Evolutionary conservation across 139 green algal genomes (phyloP).

Genomic region (Closterium sp.): DNA sequence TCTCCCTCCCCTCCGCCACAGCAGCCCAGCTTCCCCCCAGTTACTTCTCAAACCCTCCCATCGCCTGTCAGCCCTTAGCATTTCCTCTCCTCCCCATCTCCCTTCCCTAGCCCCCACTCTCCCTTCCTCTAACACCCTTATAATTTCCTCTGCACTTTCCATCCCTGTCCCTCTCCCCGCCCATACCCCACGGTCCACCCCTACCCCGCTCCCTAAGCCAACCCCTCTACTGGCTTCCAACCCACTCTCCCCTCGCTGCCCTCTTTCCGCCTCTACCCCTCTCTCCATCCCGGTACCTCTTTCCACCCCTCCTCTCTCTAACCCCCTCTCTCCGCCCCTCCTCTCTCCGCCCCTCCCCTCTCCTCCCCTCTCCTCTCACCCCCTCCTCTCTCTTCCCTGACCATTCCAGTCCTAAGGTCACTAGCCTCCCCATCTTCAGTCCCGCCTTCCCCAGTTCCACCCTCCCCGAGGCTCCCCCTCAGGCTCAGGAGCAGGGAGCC

Average conservation of each 20-base stretch:
- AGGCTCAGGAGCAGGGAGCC: not conserved
- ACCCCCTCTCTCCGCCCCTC: not conserved
- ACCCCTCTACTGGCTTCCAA: not conserved
- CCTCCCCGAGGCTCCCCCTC: not conserved
- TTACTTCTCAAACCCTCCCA: not conserved
- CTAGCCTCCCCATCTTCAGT: not conserved
- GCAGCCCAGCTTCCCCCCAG: not conserved
- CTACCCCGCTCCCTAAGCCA: not conserved
- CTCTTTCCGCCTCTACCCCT: not conserved
- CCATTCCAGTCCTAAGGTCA: not conserved
- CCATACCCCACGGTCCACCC: not conserved
- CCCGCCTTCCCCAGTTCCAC: not conserved
- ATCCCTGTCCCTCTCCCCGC: not conserved
- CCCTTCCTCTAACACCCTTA: not conserved
- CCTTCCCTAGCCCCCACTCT: not conserved
- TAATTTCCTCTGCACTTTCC: not conserved
- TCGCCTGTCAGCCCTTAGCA: not conserved
- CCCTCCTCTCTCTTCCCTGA: not conserved
- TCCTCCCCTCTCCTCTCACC: not conserved
- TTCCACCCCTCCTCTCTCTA: not conserved
- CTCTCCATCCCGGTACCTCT: not conserved
- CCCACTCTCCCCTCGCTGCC: not conserved
- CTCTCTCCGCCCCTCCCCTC: not conserved
- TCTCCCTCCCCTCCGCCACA: not conserved
- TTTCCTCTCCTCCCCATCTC: not conserved